phyloP scores from a whole-genome alignment of 768 basidiomycete genomes.

The Rhizopogon vulgaris region DNA sequence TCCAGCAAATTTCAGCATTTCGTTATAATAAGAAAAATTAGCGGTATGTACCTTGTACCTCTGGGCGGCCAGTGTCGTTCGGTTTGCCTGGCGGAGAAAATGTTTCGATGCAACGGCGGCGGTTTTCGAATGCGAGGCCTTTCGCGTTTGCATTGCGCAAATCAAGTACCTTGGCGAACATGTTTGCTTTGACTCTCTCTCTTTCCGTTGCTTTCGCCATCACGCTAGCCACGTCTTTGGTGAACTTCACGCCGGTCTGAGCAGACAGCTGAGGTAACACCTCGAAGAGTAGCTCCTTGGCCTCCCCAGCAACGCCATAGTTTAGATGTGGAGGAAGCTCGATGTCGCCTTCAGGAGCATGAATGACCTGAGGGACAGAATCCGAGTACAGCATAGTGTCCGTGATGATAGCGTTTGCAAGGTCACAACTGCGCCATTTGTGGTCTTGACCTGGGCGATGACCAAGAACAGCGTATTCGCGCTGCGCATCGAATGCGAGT shows the following conservation, averaged over 20 bases:
- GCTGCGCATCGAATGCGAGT: constrained; percentile 31
- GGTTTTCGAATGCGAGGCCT: constrained; percentile 86
- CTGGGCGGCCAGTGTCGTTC: constrained; percentile 75
- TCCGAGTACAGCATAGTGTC: constrained; percentile 36
- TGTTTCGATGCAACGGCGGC: constrained; percentile 65
- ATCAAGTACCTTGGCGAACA: constrained; percentile 69
- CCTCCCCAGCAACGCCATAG: constrained; percentile 55
- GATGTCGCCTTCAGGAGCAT: constrained; percentile 32
- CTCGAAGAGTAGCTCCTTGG: constrained; percentile 61
- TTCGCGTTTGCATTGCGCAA: constrained; percentile 81
- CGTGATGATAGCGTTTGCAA: constrained; percentile 58
- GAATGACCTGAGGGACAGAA: constrained; percentile 18
- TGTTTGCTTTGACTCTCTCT: constrained; percentile 42
- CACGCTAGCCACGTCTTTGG: constrained; percentile 15
- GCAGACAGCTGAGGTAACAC: constrained; percentile 54
- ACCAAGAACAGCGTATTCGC: constrained; percentile 72
- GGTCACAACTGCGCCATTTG: constrained; percentile 63
- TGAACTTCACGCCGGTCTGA: constrained; percentile 19
- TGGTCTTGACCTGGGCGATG: constrained; percentile 55
- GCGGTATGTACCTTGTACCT: constrained; percentile 78
- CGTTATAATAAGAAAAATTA: background rate
- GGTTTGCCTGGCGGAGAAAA: constrained; percentile 70
- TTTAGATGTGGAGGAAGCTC: constrained; percentile 47
- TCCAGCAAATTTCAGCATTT: constrained; percentile 1
- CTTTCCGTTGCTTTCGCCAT: constrained; percentile 21